phyloP scores from a whole-genome alignment of 2,329 filamentous ascomycete genomes.

The Pseudogymnoascus sp. region DNA sequence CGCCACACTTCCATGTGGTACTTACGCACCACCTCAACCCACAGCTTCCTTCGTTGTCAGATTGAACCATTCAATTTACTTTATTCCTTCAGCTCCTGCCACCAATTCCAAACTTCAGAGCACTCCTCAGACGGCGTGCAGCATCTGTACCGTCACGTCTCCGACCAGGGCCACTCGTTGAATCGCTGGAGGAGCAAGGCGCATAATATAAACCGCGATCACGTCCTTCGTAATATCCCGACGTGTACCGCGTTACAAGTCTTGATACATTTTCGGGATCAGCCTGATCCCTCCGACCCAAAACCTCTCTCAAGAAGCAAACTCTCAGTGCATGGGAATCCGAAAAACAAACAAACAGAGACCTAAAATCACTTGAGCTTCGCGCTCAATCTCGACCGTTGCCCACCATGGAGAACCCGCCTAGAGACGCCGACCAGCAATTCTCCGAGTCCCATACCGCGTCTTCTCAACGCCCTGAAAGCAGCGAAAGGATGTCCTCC shows the following conservation, averaged over 20 bases:
- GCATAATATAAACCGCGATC: background rate
- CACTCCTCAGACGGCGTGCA: background rate
- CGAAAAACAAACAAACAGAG: background rate
- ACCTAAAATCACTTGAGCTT: background rate
- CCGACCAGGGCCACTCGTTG: background rate
- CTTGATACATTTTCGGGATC: conserved; percentile 4
- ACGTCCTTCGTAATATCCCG: background rate
- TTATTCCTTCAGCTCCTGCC: background rate
- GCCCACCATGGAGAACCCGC: background rate
- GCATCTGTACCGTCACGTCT: background rate
- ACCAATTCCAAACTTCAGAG: background rate
- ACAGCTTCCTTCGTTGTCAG: background rate
- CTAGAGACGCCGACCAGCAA: background rate
- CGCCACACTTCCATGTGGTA: conserved; percentile 2
- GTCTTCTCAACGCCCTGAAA: background rate
- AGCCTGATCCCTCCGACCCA: background rate
- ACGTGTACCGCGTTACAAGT: conserved; percentile 3
- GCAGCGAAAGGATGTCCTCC: background rate
- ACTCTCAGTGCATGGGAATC: background rate
- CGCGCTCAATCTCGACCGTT: background rate
- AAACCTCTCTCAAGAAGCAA: background rate
- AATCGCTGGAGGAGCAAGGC: background rate
- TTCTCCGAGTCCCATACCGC: background rate
- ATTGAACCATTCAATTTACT: background rate
- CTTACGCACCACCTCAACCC: conserved; percentile 4